Evolutionary conservation across 768 basidiomycete species (phyloP), one percentile per base, ranked within the genome.

Genomic region (Strobilomyces echinocephalus): DNA sequence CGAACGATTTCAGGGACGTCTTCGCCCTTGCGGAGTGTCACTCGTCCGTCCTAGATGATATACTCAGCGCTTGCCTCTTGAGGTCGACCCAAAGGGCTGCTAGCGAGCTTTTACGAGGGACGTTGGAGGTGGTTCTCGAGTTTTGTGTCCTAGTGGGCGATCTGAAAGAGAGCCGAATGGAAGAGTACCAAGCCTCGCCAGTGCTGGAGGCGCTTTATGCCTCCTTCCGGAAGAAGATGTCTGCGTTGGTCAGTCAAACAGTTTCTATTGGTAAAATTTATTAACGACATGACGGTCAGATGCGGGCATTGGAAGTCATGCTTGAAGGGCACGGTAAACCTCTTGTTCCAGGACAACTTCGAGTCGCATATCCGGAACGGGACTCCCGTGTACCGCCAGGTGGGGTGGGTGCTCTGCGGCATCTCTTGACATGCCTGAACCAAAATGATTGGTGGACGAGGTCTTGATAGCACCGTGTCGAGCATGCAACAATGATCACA

Each of bases 11-110:
- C 59, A 72, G 77, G n/a, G 88, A 91, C 56, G 82, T 91, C 7
- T 92, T 92, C 62, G 76, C 82, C 31, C 76, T 92, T 16, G 78
- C 85, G 0, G 75, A 78, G 8, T 74, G 76, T 21, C 91, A 94
- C 67, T 87, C 87, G 0, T 67, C 65, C 5, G 66, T 90, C 40
- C 66, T 94, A 62, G 86, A 93, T 61, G 79, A 87, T 53, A 83
- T 93, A 12, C 77, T 93, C 40, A 84, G 77, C 51, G 85, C 87
- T 14, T 91, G 89, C 63, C 72, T 91, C 24, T 67, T 92, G 44
- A 74, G 87, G 39, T 83, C 86, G 1, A 76, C 78, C 3, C 90
- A 93, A 66, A 75, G 79, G 58, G 74, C 76, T 8, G 81, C 80
- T 1, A 82, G 84, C 1, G 87, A 88, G 58, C 69, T 84, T 31